phyloP scores from a whole-genome alignment of 2,329 filamentous ascomycete species.

The Fusarium sp. region DNA sequence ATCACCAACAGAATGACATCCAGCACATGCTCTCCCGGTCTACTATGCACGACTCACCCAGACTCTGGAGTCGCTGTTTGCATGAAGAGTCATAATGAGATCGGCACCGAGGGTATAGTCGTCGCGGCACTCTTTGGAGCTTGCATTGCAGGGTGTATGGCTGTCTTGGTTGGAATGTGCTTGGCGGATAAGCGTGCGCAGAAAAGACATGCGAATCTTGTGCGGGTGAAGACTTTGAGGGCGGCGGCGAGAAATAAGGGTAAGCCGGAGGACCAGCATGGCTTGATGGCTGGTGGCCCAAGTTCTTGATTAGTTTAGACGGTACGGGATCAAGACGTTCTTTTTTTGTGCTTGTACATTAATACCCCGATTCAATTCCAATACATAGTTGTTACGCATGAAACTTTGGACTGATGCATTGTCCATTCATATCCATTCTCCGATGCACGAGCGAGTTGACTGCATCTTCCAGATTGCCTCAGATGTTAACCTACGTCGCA shows the following conservation, averaged over 20 bases:
- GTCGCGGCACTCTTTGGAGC: slow-evolving; percentile 11
- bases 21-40: slow-evolving; percentile 20
- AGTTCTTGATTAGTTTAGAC: no score
- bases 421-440: no score
- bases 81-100: slow-evolving; percentile 16
- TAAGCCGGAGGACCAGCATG: neutral
- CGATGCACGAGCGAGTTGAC: no score
- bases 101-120: slow-evolving; percentile 24
- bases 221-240: slow-evolving; percentile 14
- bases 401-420: no score
- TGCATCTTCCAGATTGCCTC: no score
- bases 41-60: slow-evolving; percentile 21
- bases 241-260: neutral
- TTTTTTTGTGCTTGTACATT: no score
- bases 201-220: slow-evolving; percentile 15
- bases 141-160: slow-evolving; percentile 16
- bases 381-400: no score
- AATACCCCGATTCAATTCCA: no score
- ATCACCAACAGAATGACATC: slow-evolving; percentile 26
- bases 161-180: slow-evolving; percentile 10
- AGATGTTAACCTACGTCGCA: no score
- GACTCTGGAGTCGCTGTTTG: slow-evolving; percentile 20
- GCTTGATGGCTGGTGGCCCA: no score
- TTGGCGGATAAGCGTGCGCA: slow-evolving; percentile 7
- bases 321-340: no score